phyloP scores from a whole-genome alignment of 768 basidiomycete genomes.

The Termitomyces sp. region DNA sequence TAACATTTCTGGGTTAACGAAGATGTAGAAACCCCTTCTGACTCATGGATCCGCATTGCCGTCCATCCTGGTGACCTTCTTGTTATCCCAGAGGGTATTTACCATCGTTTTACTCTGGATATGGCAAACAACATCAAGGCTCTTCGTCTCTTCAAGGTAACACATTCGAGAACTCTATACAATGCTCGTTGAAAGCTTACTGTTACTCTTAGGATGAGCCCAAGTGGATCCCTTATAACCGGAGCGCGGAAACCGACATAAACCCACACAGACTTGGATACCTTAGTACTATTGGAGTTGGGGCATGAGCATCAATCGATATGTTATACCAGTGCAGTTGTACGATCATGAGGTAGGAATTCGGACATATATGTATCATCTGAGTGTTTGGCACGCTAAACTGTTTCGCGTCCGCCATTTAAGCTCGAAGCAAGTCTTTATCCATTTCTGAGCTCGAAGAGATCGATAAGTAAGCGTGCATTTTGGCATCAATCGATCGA shows the following conservation, averaged over 20 bases:
- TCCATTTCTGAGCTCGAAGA: background rate
- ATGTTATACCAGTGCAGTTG: background rate
- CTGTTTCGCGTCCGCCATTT: background rate
- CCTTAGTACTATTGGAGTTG: conserved; percentile 44
- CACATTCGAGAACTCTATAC: conserved; percentile 4
- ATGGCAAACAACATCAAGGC: conserved; percentile 68
- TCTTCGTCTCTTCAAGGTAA: conserved; percentile 81
- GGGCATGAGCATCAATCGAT: conserved; percentile 22
- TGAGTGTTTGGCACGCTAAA: background rate
- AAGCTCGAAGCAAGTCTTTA: background rate
- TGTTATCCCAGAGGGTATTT: conserved; percentile 87
- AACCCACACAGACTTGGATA: conserved; percentile 66
- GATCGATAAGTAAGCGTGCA: no score
- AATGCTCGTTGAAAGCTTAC: background rate
- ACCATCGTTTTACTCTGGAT: conserved; percentile 93
- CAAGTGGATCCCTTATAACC: conserved; percentile 82
- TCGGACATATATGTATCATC: background rate
- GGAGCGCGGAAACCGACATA: conserved; percentile 54
- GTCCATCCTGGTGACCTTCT: conserved; percentile 79
- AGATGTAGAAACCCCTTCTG: conserved; percentile 51
- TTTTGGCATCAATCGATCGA: background rate
- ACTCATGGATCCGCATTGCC: conserved; percentile 80
- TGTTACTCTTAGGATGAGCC: conserved; percentile 68
- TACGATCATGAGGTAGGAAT: conserved; percentile 4
- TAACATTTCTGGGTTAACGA: background rate